These are phyloP conservation scores for Raddia guianensis DNA, from an alignment of 176 grass and related monocot genomes.

Conservation along the genomic window DNA sequence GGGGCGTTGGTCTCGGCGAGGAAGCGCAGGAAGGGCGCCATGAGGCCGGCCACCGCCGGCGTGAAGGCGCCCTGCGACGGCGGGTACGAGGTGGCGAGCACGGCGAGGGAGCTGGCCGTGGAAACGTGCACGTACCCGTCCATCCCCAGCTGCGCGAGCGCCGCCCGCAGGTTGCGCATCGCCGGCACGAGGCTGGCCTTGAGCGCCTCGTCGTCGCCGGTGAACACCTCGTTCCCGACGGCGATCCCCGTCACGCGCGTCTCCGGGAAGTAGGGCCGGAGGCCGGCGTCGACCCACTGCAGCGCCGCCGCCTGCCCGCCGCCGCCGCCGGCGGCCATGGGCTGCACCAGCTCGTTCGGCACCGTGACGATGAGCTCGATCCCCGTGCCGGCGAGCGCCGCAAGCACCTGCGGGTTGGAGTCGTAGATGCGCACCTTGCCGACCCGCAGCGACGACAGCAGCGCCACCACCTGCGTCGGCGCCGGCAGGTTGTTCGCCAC, in stretches of 20 bases:
- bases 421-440: slow-evolving; percentile 90
- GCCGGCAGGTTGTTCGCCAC: slow-evolving; percentile 81
- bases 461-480: slow-evolving; percentile 57
- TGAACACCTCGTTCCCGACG: slow-evolving; percentile 89
- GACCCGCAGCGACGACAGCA: slow-evolving; percentile 66
- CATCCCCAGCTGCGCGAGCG: slow-evolving; percentile 72
- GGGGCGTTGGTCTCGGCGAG: slow-evolving; percentile 65
- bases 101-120: slow-evolving; percentile 79
- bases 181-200: slow-evolving; percentile 83
- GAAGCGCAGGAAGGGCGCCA: slow-evolving; percentile 71
- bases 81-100: slow-evolving; percentile 80
- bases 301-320: slow-evolving; percentile 37
- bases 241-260: slow-evolving; percentile 83
- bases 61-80: slow-evolving; percentile 82
- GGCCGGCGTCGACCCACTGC: slow-evolving; percentile 63
- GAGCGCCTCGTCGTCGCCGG: slow-evolving; percentile 64
- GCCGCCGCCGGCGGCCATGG: slow-evolving; percentile 44
- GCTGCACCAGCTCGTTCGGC: slow-evolving; percentile 68
- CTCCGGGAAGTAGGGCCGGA: slow-evolving; percentile 76
- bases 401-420: slow-evolving; percentile 77
- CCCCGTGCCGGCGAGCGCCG: slow-evolving; percentile 64
- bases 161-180: slow-evolving; percentile 74
- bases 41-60: slow-evolving; percentile 49
- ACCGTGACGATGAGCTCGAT: slow-evolving; percentile 90
- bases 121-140: slow-evolving; percentile 72